phyloP scores from a whole-genome alignment of 768 basidiomycete genomes.

The Tulasnella sp. region DNA sequence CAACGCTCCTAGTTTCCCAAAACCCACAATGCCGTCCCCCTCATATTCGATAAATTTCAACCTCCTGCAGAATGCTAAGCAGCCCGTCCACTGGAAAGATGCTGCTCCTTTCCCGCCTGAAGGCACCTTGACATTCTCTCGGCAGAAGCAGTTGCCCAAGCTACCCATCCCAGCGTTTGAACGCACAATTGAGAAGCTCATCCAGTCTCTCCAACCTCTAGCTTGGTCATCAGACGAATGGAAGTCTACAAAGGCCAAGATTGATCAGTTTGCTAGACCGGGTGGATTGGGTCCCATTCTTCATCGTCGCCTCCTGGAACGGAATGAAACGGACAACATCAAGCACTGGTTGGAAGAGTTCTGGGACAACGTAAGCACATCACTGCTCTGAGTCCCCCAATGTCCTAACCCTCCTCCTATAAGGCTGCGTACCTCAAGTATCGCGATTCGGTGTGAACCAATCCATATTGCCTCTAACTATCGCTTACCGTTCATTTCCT shows the following conservation, averaged over 20 bases:
- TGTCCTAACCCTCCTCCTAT: too few relatives aligned
- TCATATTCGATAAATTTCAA: constrained; percentile 13
- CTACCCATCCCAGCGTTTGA: constrained; percentile 65
- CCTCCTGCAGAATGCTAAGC: constrained; percentile 3
- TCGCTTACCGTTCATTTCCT: constrained; percentile 21
- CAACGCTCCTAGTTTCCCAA: too few relatives aligned
- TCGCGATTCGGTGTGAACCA: constrained; percentile 52
- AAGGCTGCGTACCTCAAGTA: constrained; percentile 62
- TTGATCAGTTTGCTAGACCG: constrained; percentile 51
- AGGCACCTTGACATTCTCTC: constrained; percentile 48
- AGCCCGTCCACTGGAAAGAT: constrained; percentile 48
- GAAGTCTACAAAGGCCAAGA: constrained; percentile 40
- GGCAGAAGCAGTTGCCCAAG: constrained; percentile 48
- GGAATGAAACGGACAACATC: constrained; percentile 38
- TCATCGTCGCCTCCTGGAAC: constrained; percentile 49
- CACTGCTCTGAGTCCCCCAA: too few relatives aligned
- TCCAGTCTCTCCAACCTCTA: constrained; percentile 58
- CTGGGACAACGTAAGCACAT: constrained; percentile 60
- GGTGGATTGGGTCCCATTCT: constrained; percentile 31
- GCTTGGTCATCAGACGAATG: constrained; percentile 53
- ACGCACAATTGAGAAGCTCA: constrained; percentile 55
- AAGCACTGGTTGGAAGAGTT: constrained; percentile 84
- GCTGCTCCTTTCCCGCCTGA: constrained; percentile 46
- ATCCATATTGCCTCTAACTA: not conserved
- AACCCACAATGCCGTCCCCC: too few relatives aligned